Evolutionary conservation across 2,329 filamentous ascomycete genomes (phyloP), one percentile per base, ranked within the genome.

Genomic region (Epichloe gansuensis): DNA sequence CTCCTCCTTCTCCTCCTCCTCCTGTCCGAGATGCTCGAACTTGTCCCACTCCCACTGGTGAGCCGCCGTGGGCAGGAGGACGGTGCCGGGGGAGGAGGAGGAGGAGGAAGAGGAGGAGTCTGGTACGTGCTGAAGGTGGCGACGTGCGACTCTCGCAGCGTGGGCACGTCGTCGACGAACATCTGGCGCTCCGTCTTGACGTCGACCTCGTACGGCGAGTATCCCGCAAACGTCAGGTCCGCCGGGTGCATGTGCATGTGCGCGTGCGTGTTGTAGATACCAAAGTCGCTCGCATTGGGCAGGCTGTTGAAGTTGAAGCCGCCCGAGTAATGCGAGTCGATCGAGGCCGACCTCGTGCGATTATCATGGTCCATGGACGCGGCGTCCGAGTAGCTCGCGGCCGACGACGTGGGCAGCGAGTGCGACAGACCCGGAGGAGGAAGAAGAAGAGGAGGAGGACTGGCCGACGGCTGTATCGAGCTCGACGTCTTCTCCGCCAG

Each of bases 141-240:
- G 39, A 90, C 84, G 35, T 88, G 88, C 12, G 90, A 95, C 69
- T 96, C 91, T 59, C 83, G 78, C 55, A 91, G 76, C 13, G 90
- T 86, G 4, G 88, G 89, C 52, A 95, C 79, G 65, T 96, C 88
- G 63, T 96, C 89, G 69, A 96, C 83, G 68, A 88, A 95, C 75
- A 94, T 90, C 61, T 96, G 89, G 58, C 88, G 80, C 72, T 96
- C 91, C 1, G 91, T 96, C 77, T 91, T 95, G 73, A 97, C 86
- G 67, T 96, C 91, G 56, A 96, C 84, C 69, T 96, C 91, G 66
- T 94, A 96, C 0, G 91, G 89, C 21, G 85, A 80, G 67, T 79
- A 86, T 58, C 78, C 72, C 57, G 67, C 67, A 55, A 77, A 76
- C 69, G 79, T 75, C 63, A 80, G 69, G 66, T 86, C 78, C 12